Base-by-base conservation (phyloP, 495 filamentous ascomycete genomes). In the Chaetomium tenue region DNA sequence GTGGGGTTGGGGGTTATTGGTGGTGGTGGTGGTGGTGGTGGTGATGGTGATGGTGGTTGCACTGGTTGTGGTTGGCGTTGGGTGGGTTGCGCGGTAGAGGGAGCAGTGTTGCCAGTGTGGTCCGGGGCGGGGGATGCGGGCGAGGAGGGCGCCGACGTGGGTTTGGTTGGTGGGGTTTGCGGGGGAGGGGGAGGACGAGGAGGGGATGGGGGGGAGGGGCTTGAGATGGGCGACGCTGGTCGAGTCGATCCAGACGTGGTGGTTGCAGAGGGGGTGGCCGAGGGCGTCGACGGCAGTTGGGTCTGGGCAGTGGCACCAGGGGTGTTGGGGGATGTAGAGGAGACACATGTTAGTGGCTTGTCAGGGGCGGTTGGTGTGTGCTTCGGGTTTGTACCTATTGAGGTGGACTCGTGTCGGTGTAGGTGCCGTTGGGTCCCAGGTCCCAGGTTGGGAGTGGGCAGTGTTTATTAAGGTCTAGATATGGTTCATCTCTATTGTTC, bases 271-370 rank as follows among this genome's bases (percentile, higher is more conserved):
- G 4, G 26, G 26, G 11, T 50, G 9, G 26, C 26, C 51, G 22
- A 30, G 1, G 40, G 0, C 4, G 53, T 39, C 20, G 23, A 20
- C 40, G 25, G 30, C 40, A 1, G 25, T 12, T 11, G 44, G 61
- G 26, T 57, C 28, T 23, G 28, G 0, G 37, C 64, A 66, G 8
- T 47, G 22, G 58, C 64, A 66, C 64, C 64, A 66, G 39, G 64
- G 58, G 52, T 66, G 64, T 8, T 50, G 23, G 2, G 64, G 64
- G 42, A 57, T 40, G 23, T n/a, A 26, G 22, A 37, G 50, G 23
- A 51, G 46, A 58, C 63, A 65, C 63, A 62, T 54, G 13, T 16
- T 44, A 12, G 9, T 54, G 3, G 3, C 8, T 44, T 44, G 47
- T n/a, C 2, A 28, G 39, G 2, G 23, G 30, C 22, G 40, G 28